A percentile compares a stretch with the other conserved stretches of the same genome.
phyloP scores from a whole-genome alignment of 2,329 filamentous ascomycete genomes.

The Sporothrix sp. region DNA sequence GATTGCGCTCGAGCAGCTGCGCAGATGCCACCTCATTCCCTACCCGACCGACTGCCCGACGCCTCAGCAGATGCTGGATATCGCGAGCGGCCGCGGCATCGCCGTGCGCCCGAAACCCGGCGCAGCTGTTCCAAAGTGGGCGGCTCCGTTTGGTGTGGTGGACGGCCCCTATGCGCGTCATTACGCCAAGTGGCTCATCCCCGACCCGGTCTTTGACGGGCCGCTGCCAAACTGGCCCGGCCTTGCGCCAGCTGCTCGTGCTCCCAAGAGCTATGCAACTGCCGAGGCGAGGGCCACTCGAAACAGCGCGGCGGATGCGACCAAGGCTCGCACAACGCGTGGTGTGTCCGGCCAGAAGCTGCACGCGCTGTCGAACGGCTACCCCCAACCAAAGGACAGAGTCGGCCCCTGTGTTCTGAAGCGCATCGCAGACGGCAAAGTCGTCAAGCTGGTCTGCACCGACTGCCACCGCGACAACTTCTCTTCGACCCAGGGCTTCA shows the following conservation, averaged over 20 bases:
- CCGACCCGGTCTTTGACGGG: constrained; percentile 78
- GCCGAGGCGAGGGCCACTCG: constrained; percentile 70
- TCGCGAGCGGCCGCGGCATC: constrained; percentile 65
- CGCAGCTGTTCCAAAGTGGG: constrained; percentile 61
- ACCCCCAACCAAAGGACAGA: constrained; percentile 68
- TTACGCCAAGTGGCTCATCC: constrained; percentile 91
- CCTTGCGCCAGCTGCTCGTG: constrained; percentile 28
- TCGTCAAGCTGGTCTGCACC: constrained; percentile 82
- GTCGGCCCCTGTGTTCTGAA: constrained; percentile 75
- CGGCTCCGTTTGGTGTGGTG: constrained; percentile 79
- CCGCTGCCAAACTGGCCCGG: constrained; percentile 38
- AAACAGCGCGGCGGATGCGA: constrained; percentile 57
- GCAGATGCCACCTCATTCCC: constrained; percentile 83
- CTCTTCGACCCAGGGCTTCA: constrained; percentile 95
- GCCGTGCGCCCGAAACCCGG: constrained; percentile 53
- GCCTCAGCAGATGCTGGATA: constrained; percentile 56
- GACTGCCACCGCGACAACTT: constrained; percentile 88
- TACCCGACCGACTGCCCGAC: constrained; percentile 65
- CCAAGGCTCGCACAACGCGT: constrained; percentile 42
- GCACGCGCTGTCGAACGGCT: constrained; percentile 59
- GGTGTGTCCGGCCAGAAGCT: constrained; percentile 50
- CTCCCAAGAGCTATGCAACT: constrained; percentile 34
- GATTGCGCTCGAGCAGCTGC: constrained; percentile 82
- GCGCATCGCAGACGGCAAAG: constrained; percentile 72
- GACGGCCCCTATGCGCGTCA: constrained; percentile 91